Evolutionary conservation across 805 yeast genomes (phyloP), one percentile per base, ranked within the genome.

Genomic region (Myxozyma neglecta): DNA sequence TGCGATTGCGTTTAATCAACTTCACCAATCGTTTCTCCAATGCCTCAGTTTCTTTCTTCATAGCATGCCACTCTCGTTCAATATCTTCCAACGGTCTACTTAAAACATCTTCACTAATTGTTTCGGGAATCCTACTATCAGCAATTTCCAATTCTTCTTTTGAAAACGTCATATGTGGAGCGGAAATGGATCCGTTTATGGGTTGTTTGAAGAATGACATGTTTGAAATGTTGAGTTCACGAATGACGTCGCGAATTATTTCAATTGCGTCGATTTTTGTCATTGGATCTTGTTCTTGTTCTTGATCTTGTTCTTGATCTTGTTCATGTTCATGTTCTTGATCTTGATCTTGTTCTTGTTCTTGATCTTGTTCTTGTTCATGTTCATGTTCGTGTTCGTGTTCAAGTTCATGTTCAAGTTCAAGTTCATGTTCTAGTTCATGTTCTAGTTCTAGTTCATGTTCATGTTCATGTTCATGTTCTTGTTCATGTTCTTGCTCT

Each of bases 21-120:
- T 61, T 64, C 18, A 43, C 46, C 40, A 64, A 34, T 36, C 49
- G 57, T 36, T 57, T 61, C 60, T 37, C 64, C 54, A 62, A 36
- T 6, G 20, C 47, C 35, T 60, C 61, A 8, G 57, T 36, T 9
- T 57, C 62, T 49, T 61, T 63, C 44, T 50, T 61, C 24, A 60
- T 59, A 39, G 53, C 60, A 44, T 55, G 46, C 60, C 63, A 60
- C 35, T 53, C 56, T 42, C 45, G 53, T 47, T 61, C 60, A 51
- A 61, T 51, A 16, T 54, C 53, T 45, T 64, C 68, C 43, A 56
- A 24, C 32, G 49, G 57, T 14, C 56, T 37, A 24, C 40, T 44
- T 14, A 47, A 29, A 7, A 51, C 54, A 14, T 57, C 61, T n/a
- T 20, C 50, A 14, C 32, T 40, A 14, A 40, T 13, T 8, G 20